Evolutionary conservation across 1,284 basidiomycete species (phyloP), one percentile per base, ranked within the genome.

Genomic region (Moniliella sp.): DNA sequence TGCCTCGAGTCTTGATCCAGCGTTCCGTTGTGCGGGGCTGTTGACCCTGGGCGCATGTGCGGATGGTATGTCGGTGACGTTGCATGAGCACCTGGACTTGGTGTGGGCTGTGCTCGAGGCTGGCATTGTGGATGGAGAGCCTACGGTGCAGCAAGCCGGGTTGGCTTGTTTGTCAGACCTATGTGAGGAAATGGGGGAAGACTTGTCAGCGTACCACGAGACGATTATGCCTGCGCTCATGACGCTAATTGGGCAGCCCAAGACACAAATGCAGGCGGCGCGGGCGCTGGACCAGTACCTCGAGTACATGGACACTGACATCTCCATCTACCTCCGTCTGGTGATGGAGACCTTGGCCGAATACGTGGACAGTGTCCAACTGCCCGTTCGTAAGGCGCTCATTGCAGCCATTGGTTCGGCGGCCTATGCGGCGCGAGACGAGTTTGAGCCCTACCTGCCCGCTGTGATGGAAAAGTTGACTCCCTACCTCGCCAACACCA

Each of bases 311-410:
- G 80, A 82, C 39, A 78, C 83, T 46, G 74, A 69, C 51, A 81
- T 84, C 43, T 77, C 77, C 38, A 76, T 80, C 57, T 97, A 99
- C 66, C 72, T 99, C 32, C 72, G 73, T 30, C 71, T 82, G 39
- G 82, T 99, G 58, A 97, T 99, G 91, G 81, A 88, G n/a, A 56
- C 76, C 80, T 34, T 77, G 97, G 33, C 93, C 94, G 67, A 72
- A 81, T 27, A 86, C 94, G 43, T 82, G 94, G 51, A 88, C 83
- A 30, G 91, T 91, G 15, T 91, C 91, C 16, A n/a, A 94, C 97
- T 52, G 91, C 91, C 28, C 86, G 80, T 48, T n/a, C n/a, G n/a
- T n/a, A n/a, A n/a, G n/a, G n/a, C n/a, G n/a, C n/a, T n/a, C n/a
- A n/a, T n/a, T n/a, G n/a, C n/a, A n/a, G n/a, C n/a, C n/a, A n/a